A percentile compares a stretch with the other conserved stretches of the same genome.
These are phyloP conservation scores for Parathielavia hyrcaniae DNA, from an alignment of 495 filamentous ascomycete genomes.

Conservation along the genomic window DNA sequence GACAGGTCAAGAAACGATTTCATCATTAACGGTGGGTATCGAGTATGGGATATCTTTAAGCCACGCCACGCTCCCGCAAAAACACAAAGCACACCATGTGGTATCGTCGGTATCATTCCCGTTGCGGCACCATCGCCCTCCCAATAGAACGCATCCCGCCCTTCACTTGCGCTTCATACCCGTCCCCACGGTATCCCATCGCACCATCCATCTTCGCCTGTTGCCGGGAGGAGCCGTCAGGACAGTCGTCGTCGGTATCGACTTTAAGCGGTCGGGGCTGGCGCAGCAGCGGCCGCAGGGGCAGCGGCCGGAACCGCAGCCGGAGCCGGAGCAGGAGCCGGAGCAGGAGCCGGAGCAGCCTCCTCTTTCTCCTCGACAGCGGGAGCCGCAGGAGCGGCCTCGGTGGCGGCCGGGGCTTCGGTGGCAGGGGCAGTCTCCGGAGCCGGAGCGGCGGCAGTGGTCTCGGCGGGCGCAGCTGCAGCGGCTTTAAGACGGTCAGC, in stretches of 20 bases:
- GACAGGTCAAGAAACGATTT: neutral
- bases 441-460: slow-evolving; percentile 8
- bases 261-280: slow-evolving; percentile 11
- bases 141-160: neutral
- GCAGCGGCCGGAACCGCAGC: slow-evolving; percentile 23
- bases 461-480: slow-evolving; percentile 12
- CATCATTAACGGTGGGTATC: slow-evolving; percentile 17
- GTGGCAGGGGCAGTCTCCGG: neutral
- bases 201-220: neutral
- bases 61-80: slow-evolving; percentile 11
- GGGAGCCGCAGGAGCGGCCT: neutral
- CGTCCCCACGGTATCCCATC: neutral
- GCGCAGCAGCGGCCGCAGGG: slow-evolving; percentile 12
- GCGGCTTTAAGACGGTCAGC: neutral
- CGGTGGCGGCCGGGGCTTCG: neutral
- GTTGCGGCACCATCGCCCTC: neutral
- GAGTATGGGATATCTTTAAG: slow-evolving; percentile 16
- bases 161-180: neutral
- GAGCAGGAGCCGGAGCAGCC: slow-evolving; percentile 4
- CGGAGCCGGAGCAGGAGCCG: slow-evolving; percentile 1
- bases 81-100: slow-evolving; percentile 13
- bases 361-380: neutral
- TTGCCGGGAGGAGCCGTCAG: neutral
- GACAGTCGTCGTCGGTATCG: neutral
- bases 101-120: slow-evolving; percentile 16